phyloP scores from a whole-genome alignment of 768 basidiomycete genomes.

The Rubroboletus satanas region DNA sequence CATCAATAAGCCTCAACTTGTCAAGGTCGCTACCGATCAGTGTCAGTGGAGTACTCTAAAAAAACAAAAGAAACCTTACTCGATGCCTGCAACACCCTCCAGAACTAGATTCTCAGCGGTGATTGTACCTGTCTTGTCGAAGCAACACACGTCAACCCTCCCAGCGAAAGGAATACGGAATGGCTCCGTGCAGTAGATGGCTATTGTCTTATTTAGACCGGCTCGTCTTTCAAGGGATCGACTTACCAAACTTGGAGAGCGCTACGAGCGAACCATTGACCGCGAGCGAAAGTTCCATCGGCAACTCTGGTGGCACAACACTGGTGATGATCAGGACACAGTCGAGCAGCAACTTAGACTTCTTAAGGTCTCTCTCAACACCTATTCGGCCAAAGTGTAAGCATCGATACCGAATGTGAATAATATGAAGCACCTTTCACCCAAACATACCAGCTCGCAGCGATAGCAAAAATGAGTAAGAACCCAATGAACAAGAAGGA shows the following conservation, averaged over 20 bases:
- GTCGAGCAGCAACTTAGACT: slow-evolving; percentile 91
- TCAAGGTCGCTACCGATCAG: slow-evolving; percentile 47
- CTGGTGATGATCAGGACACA: slow-evolving; percentile 96
- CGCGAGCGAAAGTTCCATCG: slow-evolving; percentile 95
- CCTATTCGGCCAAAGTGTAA: slow-evolving; percentile 42
- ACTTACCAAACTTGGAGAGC: slow-evolving; percentile 84
- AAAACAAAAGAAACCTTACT: slow-evolving; percentile 50
- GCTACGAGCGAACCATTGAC: slow-evolving; percentile 95
- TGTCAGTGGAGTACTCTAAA: background rate
- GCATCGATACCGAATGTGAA: background rate
- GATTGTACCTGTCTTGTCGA: slow-evolving; percentile 99
- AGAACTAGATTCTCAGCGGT: slow-evolving; percentile 93
- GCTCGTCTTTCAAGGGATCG: background rate
- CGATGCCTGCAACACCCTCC: slow-evolving; percentile 88
- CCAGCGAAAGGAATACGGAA: slow-evolving; percentile 97
- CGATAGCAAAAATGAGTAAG: slow-evolving; percentile 94
- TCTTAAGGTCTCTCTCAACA: slow-evolving; percentile 88
- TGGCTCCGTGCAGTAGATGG: slow-evolving; percentile 98
- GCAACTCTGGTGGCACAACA: slow-evolving; percentile 95
- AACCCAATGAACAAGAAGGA: slow-evolving; percentile 98
- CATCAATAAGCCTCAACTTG: slow-evolving; percentile 64
- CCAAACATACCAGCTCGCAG: slow-evolving; percentile 99
- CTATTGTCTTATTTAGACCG: slow-evolving; percentile 37
- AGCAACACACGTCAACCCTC: slow-evolving; percentile 96
- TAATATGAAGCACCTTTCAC: slow-evolving; percentile 63